Evolutionary conservation across 1,139 yeast genomes (phyloP).

Genomic region (Waltiozyma solani): DNA sequence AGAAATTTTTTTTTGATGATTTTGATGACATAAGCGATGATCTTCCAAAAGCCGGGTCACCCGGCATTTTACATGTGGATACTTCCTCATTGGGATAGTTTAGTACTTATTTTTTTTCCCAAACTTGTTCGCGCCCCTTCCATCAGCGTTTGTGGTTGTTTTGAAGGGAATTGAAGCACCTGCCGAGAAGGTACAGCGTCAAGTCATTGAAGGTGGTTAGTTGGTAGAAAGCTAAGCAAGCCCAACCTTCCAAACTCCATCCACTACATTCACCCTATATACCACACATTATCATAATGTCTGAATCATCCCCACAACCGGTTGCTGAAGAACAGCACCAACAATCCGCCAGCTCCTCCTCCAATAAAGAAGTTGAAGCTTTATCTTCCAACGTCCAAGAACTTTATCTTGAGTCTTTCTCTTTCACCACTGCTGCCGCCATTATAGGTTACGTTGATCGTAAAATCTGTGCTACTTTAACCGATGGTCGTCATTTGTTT

Average conservation of each 20-base stretch:
- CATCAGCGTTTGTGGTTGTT: no score
- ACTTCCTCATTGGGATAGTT: not conserved
- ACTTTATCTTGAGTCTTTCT: constrained; percentile 45
- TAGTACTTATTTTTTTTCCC: not conserved
- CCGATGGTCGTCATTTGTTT: constrained; percentile 84
- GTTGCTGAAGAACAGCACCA: not conserved
- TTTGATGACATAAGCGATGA: no score
- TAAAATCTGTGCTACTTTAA: constrained; percentile 68
- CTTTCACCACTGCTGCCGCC: constrained; percentile 96
- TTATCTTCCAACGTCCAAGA: constrained; percentile 24
- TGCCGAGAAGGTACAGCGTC: no score
- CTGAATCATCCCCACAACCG: not conserved
- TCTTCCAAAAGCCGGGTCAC: not conserved
- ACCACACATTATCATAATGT: not conserved
- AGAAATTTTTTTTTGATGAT: not conserved
- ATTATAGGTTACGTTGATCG: constrained; percentile 91
- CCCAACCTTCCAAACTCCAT: not conserved
- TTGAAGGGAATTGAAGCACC: no score
- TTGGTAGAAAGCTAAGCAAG: no score
- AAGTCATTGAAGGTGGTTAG: no score
- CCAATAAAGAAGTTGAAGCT: constrained; percentile 13
- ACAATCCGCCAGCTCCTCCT: not conserved
- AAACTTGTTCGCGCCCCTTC: not conserved
- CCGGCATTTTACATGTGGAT: no score
- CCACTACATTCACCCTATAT: not conserved